Conservation (phyloP, 352 stramenopile genomes). For the Pythium chondricola region DNA sequence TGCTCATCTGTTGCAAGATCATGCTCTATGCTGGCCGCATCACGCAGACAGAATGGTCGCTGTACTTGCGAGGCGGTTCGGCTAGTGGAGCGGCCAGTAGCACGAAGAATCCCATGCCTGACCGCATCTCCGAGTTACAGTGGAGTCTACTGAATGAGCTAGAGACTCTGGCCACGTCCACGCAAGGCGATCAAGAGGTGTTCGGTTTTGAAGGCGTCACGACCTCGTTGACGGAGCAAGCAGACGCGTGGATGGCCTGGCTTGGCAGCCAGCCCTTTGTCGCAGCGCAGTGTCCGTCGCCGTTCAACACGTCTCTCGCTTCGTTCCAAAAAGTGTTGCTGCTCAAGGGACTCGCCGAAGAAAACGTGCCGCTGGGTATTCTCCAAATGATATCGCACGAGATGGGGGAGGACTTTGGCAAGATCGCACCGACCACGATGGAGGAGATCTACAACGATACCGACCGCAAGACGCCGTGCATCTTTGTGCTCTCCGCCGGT, state of each 20-base stretch:
- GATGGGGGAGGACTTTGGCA: constrained; percentile 84
- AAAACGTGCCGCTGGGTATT: constrained; percentile 86
- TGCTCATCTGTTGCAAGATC: constrained; percentile 94
- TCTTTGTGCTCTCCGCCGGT: constrained; percentile 90
- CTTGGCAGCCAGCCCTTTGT: constrained; percentile 42
- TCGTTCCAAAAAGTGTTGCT: constrained; percentile 76
- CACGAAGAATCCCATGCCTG: constrained; percentile 52
- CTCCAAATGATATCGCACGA: constrained; percentile 80
- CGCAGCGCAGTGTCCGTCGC: constrained; percentile 33
- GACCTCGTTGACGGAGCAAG: constrained; percentile 51
- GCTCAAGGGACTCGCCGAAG: constrained; percentile 78
- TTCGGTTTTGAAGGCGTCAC: constrained; percentile 60
- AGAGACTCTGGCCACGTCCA: constrained; percentile 40
- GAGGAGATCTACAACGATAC: constrained; percentile 92
- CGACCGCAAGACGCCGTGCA: constrained; percentile 89
- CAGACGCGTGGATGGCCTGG: constrained; percentile 53
- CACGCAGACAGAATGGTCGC: constrained; percentile 73
- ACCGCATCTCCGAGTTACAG: constrained; percentile 63
- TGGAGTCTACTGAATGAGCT: constrained; percentile 84
- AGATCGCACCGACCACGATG: constrained; percentile 83
- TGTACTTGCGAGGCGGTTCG: constrained; percentile 76
- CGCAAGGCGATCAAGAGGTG: constrained; percentile 7
- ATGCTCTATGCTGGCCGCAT: constrained; percentile 77
- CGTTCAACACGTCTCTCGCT: constrained; percentile 32
- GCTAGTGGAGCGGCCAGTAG: constrained; percentile 17